These are phyloP conservation scores for Lachnellula subtilissima DNA, from an alignment of 2,329 filamentous ascomycete genomes.

Conservation along the genomic window DNA sequence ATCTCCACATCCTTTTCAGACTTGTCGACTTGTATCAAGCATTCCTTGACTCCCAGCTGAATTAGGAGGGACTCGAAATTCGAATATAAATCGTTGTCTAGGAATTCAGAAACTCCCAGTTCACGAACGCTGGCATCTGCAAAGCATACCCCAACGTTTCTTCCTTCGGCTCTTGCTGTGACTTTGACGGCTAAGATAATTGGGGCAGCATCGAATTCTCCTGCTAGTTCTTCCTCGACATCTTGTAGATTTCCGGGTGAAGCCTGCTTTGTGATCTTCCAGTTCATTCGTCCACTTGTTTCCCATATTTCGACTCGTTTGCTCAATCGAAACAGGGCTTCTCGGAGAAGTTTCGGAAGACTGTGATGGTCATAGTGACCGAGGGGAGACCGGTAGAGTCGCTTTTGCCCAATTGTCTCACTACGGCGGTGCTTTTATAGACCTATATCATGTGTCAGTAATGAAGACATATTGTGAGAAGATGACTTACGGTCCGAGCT, in stretches of 20 bases:
- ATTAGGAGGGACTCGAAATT: slow-evolving; percentile 97
- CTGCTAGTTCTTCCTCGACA: slow-evolving; percentile 91
- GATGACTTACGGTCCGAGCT: slow-evolving; percentile 59
- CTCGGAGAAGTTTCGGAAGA: slow-evolving; percentile 89
- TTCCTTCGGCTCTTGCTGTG: slow-evolving; percentile 80
- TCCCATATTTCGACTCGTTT: slow-evolving; percentile 91
- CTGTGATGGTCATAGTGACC: slow-evolving; percentile 91
- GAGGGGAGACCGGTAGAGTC: slow-evolving; percentile 83
- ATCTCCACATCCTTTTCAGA: slow-evolving; percentile 83
- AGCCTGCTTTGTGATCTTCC: slow-evolving; percentile 87
- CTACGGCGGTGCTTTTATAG: slow-evolving; percentile 95
- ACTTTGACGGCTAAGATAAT: slow-evolving; percentile 96
- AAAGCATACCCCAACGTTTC: slow-evolving; percentile 91
- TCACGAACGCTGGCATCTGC: slow-evolving; percentile 95
- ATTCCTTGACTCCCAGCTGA: slow-evolving; percentile 92
- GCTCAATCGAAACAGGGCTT: slow-evolving; percentile 85
- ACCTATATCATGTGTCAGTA: slow-evolving; percentile 47
- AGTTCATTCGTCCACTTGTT: slow-evolving; percentile 75
- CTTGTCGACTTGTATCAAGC: slow-evolving; percentile 75
- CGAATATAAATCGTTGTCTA: slow-evolving; percentile 98
- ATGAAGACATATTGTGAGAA: neutral
- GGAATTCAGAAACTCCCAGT: slow-evolving; percentile 92
- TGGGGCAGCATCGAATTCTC: slow-evolving; percentile 81
- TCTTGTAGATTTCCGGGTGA: slow-evolving; percentile 96
- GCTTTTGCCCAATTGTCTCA: slow-evolving; percentile 80